A percentile compares a stretch with the other conserved stretches of the same genome.
Evolutionary conservation across 177 flowering plant species (phyloP).

Genomic region (Tripterygium wilfordii): DNA sequence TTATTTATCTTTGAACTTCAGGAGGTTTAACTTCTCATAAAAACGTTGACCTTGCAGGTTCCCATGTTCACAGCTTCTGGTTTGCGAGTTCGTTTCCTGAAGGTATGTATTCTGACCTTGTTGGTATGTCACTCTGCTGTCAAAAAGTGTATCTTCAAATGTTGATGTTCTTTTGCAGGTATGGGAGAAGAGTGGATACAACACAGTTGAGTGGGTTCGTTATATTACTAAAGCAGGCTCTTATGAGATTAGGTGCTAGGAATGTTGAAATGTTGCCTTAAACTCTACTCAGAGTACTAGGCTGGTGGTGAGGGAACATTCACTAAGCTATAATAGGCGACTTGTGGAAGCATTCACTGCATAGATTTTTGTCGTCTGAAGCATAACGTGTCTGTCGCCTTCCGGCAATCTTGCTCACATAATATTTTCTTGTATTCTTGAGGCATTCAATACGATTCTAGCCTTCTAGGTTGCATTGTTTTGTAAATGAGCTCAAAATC

Average conservation of each 20-base stretch:
- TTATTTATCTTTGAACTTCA: too few species aligned
- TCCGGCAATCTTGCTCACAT: too few species aligned
- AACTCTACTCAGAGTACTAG: background rate
- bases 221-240: constrained; percentile 98
- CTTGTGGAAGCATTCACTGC: background rate
- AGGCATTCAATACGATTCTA: too few species aligned
- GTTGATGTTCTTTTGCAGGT: constrained; percentile 49
- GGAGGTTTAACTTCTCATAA: background rate
- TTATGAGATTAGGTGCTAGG: constrained; percentile 91
- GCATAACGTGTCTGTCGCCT: too few species aligned
- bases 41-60: constrained; percentile 50
- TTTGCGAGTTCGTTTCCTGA: constrained; percentile 89
- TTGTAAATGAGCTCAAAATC: too few species aligned
- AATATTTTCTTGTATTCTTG: too few species aligned
- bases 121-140: background rate
- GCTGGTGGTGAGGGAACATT: background rate
- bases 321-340: too few species aligned
- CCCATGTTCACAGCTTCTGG: constrained; percentile 99
- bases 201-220: constrained; percentile 98
- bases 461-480: too few species aligned
- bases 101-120: constrained; percentile 39
- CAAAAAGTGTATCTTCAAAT: background rate
- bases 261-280: background rate
- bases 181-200: constrained; percentile 99
- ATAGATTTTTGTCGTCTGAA: too few species aligned